phyloP scores from a whole-genome alignment of 495 filamentous ascomycete genomes.

The Lasiosphaeria ovina region DNA sequence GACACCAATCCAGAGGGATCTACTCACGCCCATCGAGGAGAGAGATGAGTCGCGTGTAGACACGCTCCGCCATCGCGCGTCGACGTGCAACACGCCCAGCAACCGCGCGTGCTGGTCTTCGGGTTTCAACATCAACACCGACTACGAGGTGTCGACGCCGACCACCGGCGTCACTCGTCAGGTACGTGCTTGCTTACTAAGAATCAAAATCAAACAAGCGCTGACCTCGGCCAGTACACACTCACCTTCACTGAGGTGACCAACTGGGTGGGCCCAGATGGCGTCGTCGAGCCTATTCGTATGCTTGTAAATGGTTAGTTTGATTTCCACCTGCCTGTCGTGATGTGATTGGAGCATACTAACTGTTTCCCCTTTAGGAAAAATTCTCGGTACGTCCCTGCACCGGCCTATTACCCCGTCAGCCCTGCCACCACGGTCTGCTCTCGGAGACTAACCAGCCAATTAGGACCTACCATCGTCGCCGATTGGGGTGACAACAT shows the following conservation, averaged over 20 bases:
- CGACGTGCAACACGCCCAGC: slow-evolving; percentile 33
- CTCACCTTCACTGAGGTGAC: slow-evolving; percentile 38
- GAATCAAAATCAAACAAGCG: slow-evolving; percentile 19
- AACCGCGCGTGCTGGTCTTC: slow-evolving; percentile 40
- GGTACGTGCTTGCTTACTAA: slow-evolving; percentile 1
- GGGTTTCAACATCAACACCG: slow-evolving; percentile 42
- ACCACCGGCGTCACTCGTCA: slow-evolving; percentile 22
- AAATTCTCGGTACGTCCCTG: slow-evolving; percentile 24
- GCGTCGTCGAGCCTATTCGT: slow-evolving; percentile 40
- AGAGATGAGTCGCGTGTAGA: slow-evolving; percentile 11
- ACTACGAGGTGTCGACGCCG: slow-evolving; percentile 36
- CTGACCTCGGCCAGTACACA: slow-evolving; percentile 32
- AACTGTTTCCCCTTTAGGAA: slow-evolving; percentile 10
- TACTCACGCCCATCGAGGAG: slow-evolving; percentile 12
- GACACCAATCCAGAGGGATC: slow-evolving; percentile 10
- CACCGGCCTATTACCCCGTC: no score
- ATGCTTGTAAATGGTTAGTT: slow-evolving; percentile 47
- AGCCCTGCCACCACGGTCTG: no score
- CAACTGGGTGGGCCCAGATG: slow-evolving; percentile 48
- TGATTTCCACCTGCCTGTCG: background rate
- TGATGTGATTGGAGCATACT: background rate
- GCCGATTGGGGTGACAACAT: slow-evolving; percentile 63
- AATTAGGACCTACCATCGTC: slow-evolving; percentile 55
- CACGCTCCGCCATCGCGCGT: slow-evolving; percentile 10
- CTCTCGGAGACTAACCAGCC: slow-evolving; percentile 14